Base-by-base conservation (phyloP, 495 filamentous ascomycete genomes). In the Tuber brumale region DNA sequence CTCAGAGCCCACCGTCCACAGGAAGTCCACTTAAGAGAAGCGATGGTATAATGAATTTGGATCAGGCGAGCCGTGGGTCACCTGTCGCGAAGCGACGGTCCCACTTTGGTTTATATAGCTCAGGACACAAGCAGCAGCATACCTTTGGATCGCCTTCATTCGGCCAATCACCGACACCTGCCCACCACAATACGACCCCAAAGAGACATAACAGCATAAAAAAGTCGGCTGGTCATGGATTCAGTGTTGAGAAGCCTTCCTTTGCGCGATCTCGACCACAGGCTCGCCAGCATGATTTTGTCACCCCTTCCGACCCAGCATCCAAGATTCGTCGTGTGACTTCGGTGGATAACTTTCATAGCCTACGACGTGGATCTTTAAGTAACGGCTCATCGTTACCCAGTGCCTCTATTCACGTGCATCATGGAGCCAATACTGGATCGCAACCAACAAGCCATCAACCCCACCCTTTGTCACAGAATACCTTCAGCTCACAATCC, bases 1-100 rank as follows among this genome's bases (percentile, higher is more conserved):
- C 78, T 45, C 57, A 69, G 31, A 77, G 76, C 35, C 78, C 78
- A 4, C 78, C 78, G 21, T 72, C 78, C 51, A 79, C 57, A 16
- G 78, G 78, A 39, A 97, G 95, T 82, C 95, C 95, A 0, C 85
- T 99, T 69, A 98, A 98, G 85, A 89, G 96, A 71, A 96, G 90
- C 80, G 95, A 99, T 84, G 91, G 92, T 9, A 91, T 91, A 21
- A 95, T 97, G 92, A 92, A 92, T 81, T 84, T 96, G 21, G 95
- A 96, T 78, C 86, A 35, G 88, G 90, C 76, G 57, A 82, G 81
- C 85, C 84, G 78, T 92, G 92, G 82, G 91, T 90, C 83, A 88
- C 97, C 70, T 93, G 96, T 83, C 91, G 92, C 76, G 85, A 88
- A 79, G 86, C 79, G 76, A 77, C 85, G 73, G 71, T 79, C 75